phyloP scores from a whole-genome alignment of 495 filamentous ascomycete genomes.

The Hypomontagnella submonticulosa region DNA sequence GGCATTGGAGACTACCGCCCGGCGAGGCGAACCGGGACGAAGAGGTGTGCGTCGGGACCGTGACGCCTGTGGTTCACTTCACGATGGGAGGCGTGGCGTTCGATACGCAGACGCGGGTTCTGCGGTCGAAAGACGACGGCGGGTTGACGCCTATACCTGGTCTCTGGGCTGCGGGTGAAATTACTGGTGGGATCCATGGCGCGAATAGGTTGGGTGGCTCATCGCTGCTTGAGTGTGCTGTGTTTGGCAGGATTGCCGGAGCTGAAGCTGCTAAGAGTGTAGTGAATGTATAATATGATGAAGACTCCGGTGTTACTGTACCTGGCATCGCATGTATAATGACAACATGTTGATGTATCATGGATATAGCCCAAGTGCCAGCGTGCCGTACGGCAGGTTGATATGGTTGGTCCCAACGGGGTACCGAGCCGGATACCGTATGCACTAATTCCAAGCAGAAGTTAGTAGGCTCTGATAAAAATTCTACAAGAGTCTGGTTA shows the following conservation, averaged over 20 bases:
- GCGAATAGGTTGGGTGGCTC: conserved; percentile 65
- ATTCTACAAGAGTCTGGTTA: too few relatives aligned
- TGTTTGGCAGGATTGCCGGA: conserved; percentile 68
- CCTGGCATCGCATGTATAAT: too few relatives aligned
- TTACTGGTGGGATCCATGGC: conserved; percentile 67
- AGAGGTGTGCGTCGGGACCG: conserved; percentile 63
- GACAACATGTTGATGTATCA: too few relatives aligned
- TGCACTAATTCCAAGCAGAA: too few relatives aligned
- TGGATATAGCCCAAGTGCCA: too few relatives aligned
- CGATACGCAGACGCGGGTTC: conserved; percentile 55
- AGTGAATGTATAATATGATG: conserved; percentile 8
- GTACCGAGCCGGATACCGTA: too few relatives aligned
- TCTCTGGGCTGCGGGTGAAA: conserved; percentile 65
- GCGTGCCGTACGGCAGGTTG: too few relatives aligned
- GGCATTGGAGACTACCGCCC: conserved; percentile 61
- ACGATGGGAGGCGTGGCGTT: conserved; percentile 68
- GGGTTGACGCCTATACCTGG: conserved; percentile 52
- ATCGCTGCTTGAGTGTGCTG: conserved; percentile 66
- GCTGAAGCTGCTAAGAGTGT: conserved; percentile 54
- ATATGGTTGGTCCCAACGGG: too few relatives aligned
- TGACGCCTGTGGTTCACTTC: conserved; percentile 71
- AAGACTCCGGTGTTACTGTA: background rate
- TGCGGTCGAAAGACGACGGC: conserved; percentile 47
- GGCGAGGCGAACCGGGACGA: conserved; percentile 56
- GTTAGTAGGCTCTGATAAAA: too few relatives aligned